phyloP scores from a whole-genome alignment of 345 rosid species.

The Camelina laxa region DNA sequence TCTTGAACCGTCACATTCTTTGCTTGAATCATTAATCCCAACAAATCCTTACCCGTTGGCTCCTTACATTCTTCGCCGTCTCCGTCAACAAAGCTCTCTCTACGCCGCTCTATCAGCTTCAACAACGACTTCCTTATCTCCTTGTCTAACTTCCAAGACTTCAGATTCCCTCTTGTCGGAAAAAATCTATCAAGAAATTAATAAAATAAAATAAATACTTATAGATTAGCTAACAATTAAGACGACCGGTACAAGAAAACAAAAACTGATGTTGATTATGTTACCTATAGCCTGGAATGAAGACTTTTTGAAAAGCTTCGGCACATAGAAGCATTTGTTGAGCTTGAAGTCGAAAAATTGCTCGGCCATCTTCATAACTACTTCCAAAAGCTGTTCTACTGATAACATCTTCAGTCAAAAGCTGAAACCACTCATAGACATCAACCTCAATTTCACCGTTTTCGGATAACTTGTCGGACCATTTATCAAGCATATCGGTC shows the following conservation, averaged over 20 bases:
- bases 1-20: slow-evolving; percentile 51
- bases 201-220: neutral
- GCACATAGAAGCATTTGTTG: slow-evolving; percentile 75
- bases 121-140: slow-evolving; percentile 64
- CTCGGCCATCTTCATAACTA: slow-evolving; percentile 78
- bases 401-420: slow-evolving; percentile 75
- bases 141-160: slow-evolving; percentile 75
- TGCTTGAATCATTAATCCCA: slow-evolving; percentile 67
- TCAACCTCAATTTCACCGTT: slow-evolving; percentile 59
- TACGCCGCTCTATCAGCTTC: slow-evolving; percentile 61
- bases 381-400: slow-evolving; percentile 80
- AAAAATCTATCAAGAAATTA: slow-evolving; percentile 51
- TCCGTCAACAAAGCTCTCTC: slow-evolving; percentile 22
- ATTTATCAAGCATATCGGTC: slow-evolving; percentile 57
- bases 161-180: slow-evolving; percentile 70
- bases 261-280: neutral
- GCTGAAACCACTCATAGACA: slow-evolving; percentile 67
- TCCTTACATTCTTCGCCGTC: slow-evolving; percentile 6
- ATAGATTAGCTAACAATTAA: neutral
- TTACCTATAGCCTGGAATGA: slow-evolving; percentile 80
- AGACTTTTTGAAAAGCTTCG: slow-evolving; percentile 66
- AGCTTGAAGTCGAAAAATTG: slow-evolving; percentile 70
- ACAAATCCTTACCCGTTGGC: slow-evolving; percentile 49
- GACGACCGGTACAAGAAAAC: neutral
- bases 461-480: slow-evolving; percentile 48